Evolutionary conservation across 768 basidiomycete species (phyloP).

Genomic region (Daedaleopsis sinensis): DNA sequence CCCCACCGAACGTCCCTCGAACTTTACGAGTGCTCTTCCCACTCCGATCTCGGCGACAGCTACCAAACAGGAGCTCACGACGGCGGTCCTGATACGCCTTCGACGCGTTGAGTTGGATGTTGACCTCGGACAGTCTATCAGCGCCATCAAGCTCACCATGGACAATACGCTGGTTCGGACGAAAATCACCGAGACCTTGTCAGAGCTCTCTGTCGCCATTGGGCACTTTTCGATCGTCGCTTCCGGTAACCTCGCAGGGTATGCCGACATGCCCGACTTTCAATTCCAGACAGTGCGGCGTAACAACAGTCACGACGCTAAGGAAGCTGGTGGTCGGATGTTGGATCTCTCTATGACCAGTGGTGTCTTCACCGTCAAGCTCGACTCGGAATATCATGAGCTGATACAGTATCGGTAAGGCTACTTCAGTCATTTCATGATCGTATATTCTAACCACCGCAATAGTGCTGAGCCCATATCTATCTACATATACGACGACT

Average conservation of each 20-base stretch:
- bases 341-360: conserved; percentile 77
- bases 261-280: conserved; percentile 66
- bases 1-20: conserved; percentile 25
- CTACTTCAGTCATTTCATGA: not conserved
- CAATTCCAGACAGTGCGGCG: conserved; percentile 75
- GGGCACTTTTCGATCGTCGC: conserved; percentile 57
- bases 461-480: conserved; percentile 76
- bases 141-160: conserved; percentile 66
- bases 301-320: conserved; percentile 42
- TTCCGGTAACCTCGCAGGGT: conserved; percentile 72
- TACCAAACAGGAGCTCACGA: conserved; percentile 52
- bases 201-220: conserved; percentile 70
- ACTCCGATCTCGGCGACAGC: conserved; percentile 20
- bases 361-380: conserved; percentile 62
- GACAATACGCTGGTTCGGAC: conserved; percentile 66
- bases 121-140: conserved; percentile 88
- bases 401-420: conserved; percentile 76
- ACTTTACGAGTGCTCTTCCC: conserved; percentile 21
- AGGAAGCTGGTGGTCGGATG: conserved; percentile 48
- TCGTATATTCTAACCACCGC: not conserved
- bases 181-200: conserved; percentile 58
- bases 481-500: conserved; percentile 80
- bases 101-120: conserved; percentile 73
- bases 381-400: conserved; percentile 79
- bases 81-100: conserved; percentile 67